A percentile compares a stretch with the other conserved stretches of the same genome.
Evolutionary conservation across 1,284 basidiomycete species (phyloP).

Genomic region (Ganoderma meredithae): DNA sequence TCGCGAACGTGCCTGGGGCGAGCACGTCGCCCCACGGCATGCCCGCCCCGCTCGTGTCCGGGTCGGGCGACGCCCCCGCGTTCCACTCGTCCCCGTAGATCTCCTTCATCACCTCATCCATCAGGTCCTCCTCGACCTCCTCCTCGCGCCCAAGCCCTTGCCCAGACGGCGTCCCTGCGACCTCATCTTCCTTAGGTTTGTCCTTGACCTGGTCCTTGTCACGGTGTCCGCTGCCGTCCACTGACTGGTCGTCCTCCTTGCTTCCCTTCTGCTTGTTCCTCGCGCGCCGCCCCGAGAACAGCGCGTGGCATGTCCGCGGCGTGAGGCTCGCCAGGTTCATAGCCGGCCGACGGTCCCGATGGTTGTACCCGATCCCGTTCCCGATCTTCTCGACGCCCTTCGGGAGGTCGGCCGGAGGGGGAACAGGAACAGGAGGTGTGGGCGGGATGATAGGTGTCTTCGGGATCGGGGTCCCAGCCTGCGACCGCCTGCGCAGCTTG

Average conservation of each 20-base stretch:
- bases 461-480: constrained; percentile 26
- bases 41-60: constrained; percentile 20
- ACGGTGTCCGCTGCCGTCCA: background rate
- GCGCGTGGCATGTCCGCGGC: constrained; percentile 35
- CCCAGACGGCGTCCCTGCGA: background rate
- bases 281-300: constrained; percentile 32
- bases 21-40: constrained; percentile 29
- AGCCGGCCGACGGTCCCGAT: constrained; percentile 29
- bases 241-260: constrained; percentile 10
- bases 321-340: constrained; percentile 35
- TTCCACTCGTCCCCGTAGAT: constrained; percentile 40
- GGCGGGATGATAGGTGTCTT: constrained; percentile 11
- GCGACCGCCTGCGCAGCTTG: constrained; percentile 49
- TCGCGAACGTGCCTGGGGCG: constrained; percentile 18
- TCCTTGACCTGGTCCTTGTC: too few species aligned
- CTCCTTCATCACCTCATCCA: constrained; percentile 42
- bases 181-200: background rate
- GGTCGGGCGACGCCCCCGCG: constrained; percentile 22
- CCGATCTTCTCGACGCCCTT: constrained; percentile 59
- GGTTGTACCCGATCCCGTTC: constrained; percentile 61
- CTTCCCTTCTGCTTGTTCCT: constrained; percentile 25
- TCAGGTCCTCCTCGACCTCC: constrained; percentile 38
- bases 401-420: constrained; percentile 46
- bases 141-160: constrained; percentile 18
- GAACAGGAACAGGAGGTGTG: constrained; percentile 4